Conservation (phyloP, 768 basidiomycete genomes). For the Auriscalpium microsporum region DNA sequence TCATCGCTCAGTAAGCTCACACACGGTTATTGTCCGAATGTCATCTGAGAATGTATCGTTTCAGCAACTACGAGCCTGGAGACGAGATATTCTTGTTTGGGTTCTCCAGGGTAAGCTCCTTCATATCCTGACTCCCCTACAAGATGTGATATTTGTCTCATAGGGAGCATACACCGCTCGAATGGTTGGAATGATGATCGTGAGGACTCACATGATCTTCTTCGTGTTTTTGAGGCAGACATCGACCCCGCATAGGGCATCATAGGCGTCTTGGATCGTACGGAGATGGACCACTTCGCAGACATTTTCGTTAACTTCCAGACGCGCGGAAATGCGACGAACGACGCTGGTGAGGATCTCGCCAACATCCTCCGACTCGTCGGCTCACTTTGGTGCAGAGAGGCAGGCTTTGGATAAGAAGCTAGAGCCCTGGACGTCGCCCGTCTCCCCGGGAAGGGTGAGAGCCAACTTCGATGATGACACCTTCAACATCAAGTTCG, state of each 20-base stretch:
- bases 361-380: background rate
- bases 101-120: slow-evolving; percentile 53
- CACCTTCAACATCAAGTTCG: slow-evolving; percentile 57
- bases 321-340: slow-evolving; percentile 47
- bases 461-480: slow-evolving; percentile 39
- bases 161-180: slow-evolving; percentile 73
- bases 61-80: slow-evolving; percentile 60
- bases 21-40: background rate
- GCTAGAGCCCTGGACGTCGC: slow-evolving; percentile 47
- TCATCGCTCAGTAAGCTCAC: slow-evolving; percentile 61
- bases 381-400: slow-evolving; percentile 22
- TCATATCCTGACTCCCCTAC: background rate
- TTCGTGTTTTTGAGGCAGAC: background rate
- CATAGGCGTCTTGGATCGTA: slow-evolving; percentile 63
- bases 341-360: slow-evolving; percentile 31
- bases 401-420: slow-evolving; percentile 30
- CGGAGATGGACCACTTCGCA: slow-evolving; percentile 65
- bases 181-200: slow-evolving; percentile 66
- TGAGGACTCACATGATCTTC: slow-evolving; percentile 21
- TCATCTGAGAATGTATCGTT: background rate
- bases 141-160: slow-evolving; percentile 4
- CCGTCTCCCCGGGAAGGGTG: slow-evolving; percentile 41
- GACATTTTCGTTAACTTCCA: slow-evolving; percentile 55
- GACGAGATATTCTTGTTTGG: slow-evolving; percentile 81
- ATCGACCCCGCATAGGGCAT: slow-evolving; percentile 40